Evolutionary conservation across 2,329 filamentous ascomycete species (phyloP).

Genomic region (Remersonia thermophila): DNA sequence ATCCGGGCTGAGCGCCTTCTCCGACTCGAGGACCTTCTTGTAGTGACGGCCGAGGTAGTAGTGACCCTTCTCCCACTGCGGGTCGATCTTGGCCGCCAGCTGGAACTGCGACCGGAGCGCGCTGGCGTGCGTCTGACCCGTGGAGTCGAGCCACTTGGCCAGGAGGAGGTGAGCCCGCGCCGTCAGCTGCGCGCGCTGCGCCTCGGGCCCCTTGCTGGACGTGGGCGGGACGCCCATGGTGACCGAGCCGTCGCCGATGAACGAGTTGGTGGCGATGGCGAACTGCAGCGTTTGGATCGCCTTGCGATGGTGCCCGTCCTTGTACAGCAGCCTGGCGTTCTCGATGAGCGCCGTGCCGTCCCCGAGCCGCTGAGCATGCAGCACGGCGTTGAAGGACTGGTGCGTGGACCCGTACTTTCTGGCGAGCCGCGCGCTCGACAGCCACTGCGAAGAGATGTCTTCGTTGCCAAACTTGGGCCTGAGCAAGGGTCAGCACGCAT

Average conservation of each 20-base stretch:
- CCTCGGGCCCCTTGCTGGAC: conserved; percentile 29
- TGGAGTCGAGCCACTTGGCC: conserved; percentile 91
- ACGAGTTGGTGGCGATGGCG: conserved; percentile 72
- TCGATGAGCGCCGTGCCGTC: conserved; percentile 87
- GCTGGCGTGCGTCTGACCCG: conserved; percentile 82
- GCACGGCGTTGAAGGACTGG: conserved; percentile 85
- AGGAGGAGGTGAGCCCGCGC: conserved; percentile 75
- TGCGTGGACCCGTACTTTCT: conserved; percentile 73
- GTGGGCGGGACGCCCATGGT: conserved; percentile 22
- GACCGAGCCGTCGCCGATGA: conserved; percentile 32
- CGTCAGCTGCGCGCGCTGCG: conserved; percentile 48
- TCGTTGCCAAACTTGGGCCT: conserved; percentile 51
- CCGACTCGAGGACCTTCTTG: conserved; percentile 86
- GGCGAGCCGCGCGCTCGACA: conserved; percentile 72
- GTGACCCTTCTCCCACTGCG: conserved; percentile 88
- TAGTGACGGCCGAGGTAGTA: conserved; percentile 96
- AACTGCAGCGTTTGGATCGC: conserved; percentile 85
- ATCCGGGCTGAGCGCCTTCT: conserved; percentile 61
- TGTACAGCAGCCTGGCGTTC: conserved; percentile 86
- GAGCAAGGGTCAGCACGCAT: conserved; percentile 18
- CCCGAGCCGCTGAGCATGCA: conserved; percentile 74
- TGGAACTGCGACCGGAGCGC: conserved; percentile 74
- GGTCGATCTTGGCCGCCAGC: conserved; percentile 57
- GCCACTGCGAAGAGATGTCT: conserved; percentile 74
- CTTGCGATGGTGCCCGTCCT: conserved; percentile 83